A percentile compares a stretch with the other conserved stretches of the same genome.
Conservation (phyloP, 208 protist genomes). For the Trypanosoma avium region DNA sequence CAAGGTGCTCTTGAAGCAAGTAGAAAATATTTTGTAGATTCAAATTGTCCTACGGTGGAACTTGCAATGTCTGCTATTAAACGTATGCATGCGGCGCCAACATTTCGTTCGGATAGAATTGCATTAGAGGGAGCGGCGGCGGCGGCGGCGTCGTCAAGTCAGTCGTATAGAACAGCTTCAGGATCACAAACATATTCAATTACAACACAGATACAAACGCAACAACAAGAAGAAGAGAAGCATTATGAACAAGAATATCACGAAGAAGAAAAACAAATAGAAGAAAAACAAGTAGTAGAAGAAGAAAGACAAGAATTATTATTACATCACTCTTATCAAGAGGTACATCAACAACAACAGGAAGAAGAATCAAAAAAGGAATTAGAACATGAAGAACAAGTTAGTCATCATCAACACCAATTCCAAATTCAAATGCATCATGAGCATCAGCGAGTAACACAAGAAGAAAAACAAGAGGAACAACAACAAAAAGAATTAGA, state of each 20-base stretch:
- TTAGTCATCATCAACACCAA: neutral
- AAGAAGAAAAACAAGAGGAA: neutral
- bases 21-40: constrained; percentile 54
- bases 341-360: neutral
- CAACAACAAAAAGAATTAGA: neutral
- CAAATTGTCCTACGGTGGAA: constrained; percentile 62
- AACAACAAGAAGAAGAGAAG: neutral
- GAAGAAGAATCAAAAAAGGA: neutral
- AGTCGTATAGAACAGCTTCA: neutral
- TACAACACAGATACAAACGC: no score
- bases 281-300: neutral
- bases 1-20: constrained; percentile 47
- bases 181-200: neutral
- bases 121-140: neutral
- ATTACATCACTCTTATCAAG: neutral
- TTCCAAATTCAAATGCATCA: neutral
- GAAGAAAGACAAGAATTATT: neutral
- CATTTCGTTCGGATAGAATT: constrained; percentile 7
- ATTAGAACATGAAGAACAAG: neutral
- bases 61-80: constrained; percentile 58
- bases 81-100: constrained; percentile 32
- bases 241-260: neutral
- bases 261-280: neutral
- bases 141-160: neutral
- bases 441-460: neutral